These are phyloP conservation scores for Erodium chrysanthum DNA, from an alignment of 441 rosid genomes.

Conservation along the genomic window DNA sequence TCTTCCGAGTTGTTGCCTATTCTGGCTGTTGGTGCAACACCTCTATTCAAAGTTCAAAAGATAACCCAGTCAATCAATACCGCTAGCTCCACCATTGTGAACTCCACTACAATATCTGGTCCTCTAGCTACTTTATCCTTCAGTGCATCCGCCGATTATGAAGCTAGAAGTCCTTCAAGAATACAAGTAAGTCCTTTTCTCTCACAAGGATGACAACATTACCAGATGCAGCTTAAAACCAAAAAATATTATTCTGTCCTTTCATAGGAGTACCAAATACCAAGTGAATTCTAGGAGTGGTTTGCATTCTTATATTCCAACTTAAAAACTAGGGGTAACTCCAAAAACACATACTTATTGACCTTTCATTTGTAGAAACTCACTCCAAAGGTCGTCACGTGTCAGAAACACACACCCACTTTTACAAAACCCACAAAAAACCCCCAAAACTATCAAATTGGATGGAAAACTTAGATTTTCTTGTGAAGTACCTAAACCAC, in stretches of 20 bases:
- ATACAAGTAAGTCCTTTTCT: constrained; percentile 46
- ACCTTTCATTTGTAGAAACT: too few relatives aligned
- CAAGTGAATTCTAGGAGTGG: background rate
- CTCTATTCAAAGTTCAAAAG: constrained; percentile 61
- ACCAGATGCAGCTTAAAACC: background rate
- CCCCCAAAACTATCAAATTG: too few relatives aligned
- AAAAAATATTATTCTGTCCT: too few relatives aligned
- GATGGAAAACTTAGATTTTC: too few relatives aligned
- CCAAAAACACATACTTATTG: too few relatives aligned
- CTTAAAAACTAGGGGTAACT: background rate
- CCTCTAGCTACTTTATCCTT: constrained; percentile 73
- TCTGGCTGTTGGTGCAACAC: constrained; percentile 55
- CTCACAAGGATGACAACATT: background rate
- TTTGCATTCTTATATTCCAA: background rate
- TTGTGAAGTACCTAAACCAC: too few relatives aligned
- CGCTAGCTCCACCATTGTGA: constrained; percentile 44
- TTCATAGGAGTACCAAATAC: too few relatives aligned
- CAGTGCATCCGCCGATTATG: constrained; percentile 72
- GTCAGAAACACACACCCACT: too few relatives aligned
- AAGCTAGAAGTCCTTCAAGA: constrained; percentile 75
- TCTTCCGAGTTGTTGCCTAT: constrained; percentile 88
- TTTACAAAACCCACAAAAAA: too few relatives aligned
- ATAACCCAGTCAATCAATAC: constrained; percentile 57
- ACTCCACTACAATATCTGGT: constrained; percentile 53
- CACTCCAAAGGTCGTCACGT: too few relatives aligned